phyloP scores from a whole-genome alignment of 208 protist species.

The Wallacemonas sp. region DNA sequence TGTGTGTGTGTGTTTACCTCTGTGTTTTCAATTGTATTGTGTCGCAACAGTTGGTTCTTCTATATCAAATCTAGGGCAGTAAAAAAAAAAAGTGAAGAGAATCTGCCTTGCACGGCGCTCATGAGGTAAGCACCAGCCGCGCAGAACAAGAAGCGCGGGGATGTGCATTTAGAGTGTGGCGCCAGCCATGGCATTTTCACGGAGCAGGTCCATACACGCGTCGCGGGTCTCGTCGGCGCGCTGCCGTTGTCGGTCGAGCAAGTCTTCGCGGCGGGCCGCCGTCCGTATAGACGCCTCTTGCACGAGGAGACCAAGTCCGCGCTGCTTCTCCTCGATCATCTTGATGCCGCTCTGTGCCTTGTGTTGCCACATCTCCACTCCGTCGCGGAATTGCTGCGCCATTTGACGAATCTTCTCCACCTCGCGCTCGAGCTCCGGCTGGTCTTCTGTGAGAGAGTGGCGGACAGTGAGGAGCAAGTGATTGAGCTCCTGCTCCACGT shows the following conservation, averaged over 20 bases:
- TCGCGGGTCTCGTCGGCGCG: slow-evolving; percentile 38
- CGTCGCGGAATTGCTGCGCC: slow-evolving; percentile 68
- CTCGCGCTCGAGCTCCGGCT: slow-evolving; percentile 60
- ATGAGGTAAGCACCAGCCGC: too few species aligned
- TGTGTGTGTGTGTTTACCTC: too few species aligned
- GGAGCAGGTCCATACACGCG: slow-evolving; percentile 39
- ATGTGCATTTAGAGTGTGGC: neutral
- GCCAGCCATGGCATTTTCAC: slow-evolving; percentile 15
- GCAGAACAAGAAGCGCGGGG: too few species aligned
- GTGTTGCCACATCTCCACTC: slow-evolving; percentile 76
- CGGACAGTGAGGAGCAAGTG: slow-evolving; percentile 38
- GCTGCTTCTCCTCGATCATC: slow-evolving; percentile 80
- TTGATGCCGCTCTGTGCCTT: slow-evolving; percentile 74
- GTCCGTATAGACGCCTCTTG: slow-evolving; percentile 62
- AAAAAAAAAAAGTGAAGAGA: too few species aligned
- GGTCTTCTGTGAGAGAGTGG: slow-evolving; percentile 44
- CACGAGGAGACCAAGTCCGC: slow-evolving; percentile 53
- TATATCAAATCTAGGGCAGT: too few species aligned
- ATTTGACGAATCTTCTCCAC: slow-evolving; percentile 65
- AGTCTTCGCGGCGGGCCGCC: slow-evolving; percentile 38
- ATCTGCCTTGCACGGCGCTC: too few species aligned
- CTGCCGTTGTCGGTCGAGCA: slow-evolving; percentile 51
- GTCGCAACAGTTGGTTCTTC: too few species aligned
- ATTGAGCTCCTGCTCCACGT: slow-evolving; percentile 53
- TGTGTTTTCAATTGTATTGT: too few species aligned